phyloP scores from a whole-genome alignment of 129 eudicot genomes.

The Ambrosia artemisiifolia region DNA sequence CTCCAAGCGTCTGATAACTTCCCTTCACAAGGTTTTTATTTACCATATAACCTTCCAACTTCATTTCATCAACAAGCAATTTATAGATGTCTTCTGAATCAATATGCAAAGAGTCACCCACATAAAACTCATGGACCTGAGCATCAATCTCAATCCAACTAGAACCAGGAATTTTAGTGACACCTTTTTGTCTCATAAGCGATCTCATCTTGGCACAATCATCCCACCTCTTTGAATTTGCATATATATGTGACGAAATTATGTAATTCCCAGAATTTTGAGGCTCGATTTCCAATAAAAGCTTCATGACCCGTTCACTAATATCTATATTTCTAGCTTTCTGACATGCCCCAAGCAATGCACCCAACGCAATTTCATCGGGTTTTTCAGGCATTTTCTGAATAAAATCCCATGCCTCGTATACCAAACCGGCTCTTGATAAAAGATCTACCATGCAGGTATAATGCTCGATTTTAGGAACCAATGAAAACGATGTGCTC shows the following conservation, averaged over 20 bases:
- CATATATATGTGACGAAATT: conserved; percentile 71
- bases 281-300: conserved; percentile 64
- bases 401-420: conserved; percentile 84
- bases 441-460: conserved; percentile 89
- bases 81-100: conserved; percentile 37
- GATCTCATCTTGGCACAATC: conserved; percentile 76
- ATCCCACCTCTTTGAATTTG: conserved; percentile 60
- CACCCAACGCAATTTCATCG: conserved; percentile 69
- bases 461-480: conserved; percentile 75
- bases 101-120: conserved; percentile 47
- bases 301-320: conserved; percentile 55
- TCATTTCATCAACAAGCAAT: conserved; percentile 55
- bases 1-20: background rate
- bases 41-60: conserved; percentile 31
- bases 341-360: conserved; percentile 80
- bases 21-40: conserved; percentile 22
- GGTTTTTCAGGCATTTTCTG: conserved; percentile 80
- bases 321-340: conserved; percentile 63
- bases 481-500: conserved; percentile 47
- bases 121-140: conserved; percentile 54
- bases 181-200: conserved; percentile 71
- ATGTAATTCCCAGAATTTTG: conserved; percentile 70
- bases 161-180: conserved; percentile 65
- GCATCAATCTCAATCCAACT: conserved; percentile 71
- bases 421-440: conserved; percentile 68